Evolutionary conservation across 345 rosid genomes (phyloP).

Genomic region (Orychophragmus violaceus): DNA sequence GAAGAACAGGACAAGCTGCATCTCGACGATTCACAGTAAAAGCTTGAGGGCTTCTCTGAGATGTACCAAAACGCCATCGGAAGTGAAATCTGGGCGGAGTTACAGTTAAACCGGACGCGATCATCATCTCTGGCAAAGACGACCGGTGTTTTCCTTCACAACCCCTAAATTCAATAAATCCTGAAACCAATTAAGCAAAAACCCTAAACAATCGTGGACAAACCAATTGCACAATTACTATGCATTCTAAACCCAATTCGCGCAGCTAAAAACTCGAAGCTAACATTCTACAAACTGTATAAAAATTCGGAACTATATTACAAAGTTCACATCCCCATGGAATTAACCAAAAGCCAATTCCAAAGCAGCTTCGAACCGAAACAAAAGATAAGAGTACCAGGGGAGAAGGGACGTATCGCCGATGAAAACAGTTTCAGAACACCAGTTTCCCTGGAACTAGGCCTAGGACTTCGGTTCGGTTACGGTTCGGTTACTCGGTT

Average conservation of each 20-base stretch:
- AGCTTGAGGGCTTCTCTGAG: constrained; percentile 28
- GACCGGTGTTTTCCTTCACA: too few relatives aligned
- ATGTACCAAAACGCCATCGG: constrained; percentile 29
- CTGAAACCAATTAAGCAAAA: not conserved
- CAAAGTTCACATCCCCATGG: not conserved
- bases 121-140: constrained; percentile 46
- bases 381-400: constrained; percentile 14
- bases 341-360: not conserved
- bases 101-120: constrained; percentile 50
- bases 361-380: not conserved
- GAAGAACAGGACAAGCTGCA: constrained; percentile 11
- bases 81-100: constrained; percentile 51
- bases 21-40: constrained; percentile 20
- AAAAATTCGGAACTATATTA: not conserved
- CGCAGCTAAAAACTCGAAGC: not conserved
- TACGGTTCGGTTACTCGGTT: too few relatives aligned
- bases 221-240: not conserved
- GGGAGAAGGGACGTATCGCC: constrained; percentile 4
- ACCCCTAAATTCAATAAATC: not conserved
- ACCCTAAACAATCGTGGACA: not conserved
- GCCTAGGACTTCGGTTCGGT: too few relatives aligned
- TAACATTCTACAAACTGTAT: not conserved
- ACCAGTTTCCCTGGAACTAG: not conserved
- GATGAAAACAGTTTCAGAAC: not conserved
- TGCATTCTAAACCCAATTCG: not conserved